Conservation (phyloP, 139 green algal species). For the Volvox africanus region DNA sequence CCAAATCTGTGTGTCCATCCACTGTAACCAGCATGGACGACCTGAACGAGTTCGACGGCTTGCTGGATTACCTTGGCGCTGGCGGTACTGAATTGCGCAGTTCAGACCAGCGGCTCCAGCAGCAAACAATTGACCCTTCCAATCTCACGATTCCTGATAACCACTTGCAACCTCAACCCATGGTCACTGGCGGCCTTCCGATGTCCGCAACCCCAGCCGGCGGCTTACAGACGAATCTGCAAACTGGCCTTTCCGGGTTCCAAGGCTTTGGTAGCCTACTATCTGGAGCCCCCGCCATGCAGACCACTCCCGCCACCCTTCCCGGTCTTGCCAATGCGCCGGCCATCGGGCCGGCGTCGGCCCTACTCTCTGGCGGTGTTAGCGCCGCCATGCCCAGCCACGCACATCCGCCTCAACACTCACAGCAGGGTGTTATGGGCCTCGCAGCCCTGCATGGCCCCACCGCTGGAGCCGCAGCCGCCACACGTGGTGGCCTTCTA, state of each 20-base stretch:
- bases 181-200: neutral
- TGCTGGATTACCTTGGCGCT: conserved; percentile 13
- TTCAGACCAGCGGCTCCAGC: neutral
- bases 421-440: neutral
- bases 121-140: neutral
- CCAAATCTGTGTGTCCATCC: neutral
- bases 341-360: neutral
- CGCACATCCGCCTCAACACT: neutral
- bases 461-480: neutral
- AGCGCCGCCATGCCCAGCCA: neutral
- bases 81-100: neutral
- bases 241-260: neutral
- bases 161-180: neutral
- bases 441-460: neutral
- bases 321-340: neutral
- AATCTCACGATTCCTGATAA: neutral
- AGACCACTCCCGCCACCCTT: neutral
- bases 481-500: neutral
- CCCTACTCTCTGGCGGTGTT: neutral
- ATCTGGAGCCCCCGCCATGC: neutral
- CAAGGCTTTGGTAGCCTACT: neutral
- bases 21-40: neutral
- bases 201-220: neutral
- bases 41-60: conserved; percentile 11
- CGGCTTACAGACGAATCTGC: neutral